A percentile compares a stretch with the other conserved stretches of the same genome.
Conservation (phyloP, 140 eudicot species). For the Anethum foeniculum region DNA sequence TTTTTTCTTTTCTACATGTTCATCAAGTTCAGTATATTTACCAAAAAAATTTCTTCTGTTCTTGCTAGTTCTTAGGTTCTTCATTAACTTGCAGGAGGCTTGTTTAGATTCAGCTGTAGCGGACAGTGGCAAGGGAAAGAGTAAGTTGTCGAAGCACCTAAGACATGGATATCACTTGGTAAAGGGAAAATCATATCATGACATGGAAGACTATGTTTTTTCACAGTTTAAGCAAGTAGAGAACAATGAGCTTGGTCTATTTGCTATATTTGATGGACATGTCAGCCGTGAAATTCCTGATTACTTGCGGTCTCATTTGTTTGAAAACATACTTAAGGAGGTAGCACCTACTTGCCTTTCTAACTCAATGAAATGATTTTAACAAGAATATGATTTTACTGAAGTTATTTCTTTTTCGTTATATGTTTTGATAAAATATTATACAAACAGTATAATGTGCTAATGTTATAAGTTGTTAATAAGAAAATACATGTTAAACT, state of each 20-base stretch:
- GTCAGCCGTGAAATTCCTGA: conserved; percentile 67
- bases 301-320: conserved; percentile 55
- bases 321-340: conserved; percentile 69
- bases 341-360: conserved; percentile 16
- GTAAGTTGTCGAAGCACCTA: conserved; percentile 45
- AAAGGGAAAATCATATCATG: conserved; percentile 66
- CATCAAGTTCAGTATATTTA: not conserved
- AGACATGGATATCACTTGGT: conserved; percentile 71
- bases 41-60: too few relatives aligned
- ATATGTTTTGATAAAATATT: not conserved
- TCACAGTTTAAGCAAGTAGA: conserved; percentile 68
- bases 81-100: conserved; percentile 41
- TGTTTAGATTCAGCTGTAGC: conserved; percentile 35
- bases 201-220: conserved; percentile 71
- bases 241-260: conserved; percentile 70
- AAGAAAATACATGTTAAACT: not conserved
- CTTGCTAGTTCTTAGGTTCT: not conserved
- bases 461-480: not conserved
- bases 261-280: conserved; percentile 83
- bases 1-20: not conserved
- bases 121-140: conserved; percentile 66
- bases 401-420: not conserved
- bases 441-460: not conserved
- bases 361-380: not conserved
- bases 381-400: not conserved